A percentile compares a stretch with the other conserved stretches of the same genome.
These are phyloP conservation scores for Zymoseptoria brevis DNA, from an alignment of 2,329 filamentous ascomycete species.

Conservation along the genomic window DNA sequence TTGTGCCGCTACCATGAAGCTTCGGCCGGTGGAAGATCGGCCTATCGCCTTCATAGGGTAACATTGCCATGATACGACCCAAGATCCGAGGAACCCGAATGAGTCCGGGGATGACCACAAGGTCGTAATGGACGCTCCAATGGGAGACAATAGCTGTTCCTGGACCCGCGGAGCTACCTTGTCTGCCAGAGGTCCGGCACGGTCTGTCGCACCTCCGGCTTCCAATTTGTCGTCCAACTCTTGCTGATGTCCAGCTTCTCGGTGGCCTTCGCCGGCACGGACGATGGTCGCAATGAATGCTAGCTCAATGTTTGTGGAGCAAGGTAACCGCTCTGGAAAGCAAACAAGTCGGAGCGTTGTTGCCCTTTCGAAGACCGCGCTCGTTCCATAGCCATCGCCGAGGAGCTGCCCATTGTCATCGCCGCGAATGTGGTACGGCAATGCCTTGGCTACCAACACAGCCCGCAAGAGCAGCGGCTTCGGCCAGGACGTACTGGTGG, in stretches of 20 bases:
- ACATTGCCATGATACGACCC: background rate
- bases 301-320: background rate
- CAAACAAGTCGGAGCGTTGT: background rate
- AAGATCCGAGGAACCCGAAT: background rate
- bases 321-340: background rate
- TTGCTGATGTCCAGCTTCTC: background rate
- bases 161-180: background rate
- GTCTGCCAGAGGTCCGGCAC: background rate
- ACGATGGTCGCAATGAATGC: background rate
- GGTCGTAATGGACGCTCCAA: background rate
- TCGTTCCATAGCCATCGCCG: background rate
- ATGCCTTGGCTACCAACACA: background rate
- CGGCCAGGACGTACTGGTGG: background rate
- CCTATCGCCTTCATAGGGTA: background rate
- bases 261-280: background rate
- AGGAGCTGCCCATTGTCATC: too few relatives aligned
- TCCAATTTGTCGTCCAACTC: background rate
- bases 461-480: background rate
- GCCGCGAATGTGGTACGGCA: background rate
- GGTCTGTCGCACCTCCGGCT: background rate
- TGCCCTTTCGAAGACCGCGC: background rate
- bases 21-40: background rate
- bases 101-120: background rate
- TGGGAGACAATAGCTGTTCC: background rate
- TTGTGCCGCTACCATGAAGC: background rate